These are phyloP conservation scores for Melanomma pulvis-pyrius DNA, from an alignment of 495 filamentous ascomycete species.

Conservation along the genomic window DNA sequence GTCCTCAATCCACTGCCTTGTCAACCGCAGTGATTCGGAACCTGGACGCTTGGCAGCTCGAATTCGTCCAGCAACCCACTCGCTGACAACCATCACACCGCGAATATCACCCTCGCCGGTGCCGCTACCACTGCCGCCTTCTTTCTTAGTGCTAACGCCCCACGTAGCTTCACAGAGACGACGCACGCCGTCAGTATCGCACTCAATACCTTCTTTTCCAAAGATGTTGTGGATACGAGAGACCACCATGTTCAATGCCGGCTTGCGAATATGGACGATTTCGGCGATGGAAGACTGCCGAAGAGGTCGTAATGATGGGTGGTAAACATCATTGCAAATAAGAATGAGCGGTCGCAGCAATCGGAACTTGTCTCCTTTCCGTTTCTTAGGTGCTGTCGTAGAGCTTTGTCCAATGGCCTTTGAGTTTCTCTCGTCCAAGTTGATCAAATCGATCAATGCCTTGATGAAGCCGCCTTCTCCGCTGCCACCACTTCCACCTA, in stretches of 20 bases:
- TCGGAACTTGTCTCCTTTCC: conserved; percentile 77
- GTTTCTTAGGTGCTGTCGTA: conserved; percentile 51
- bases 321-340: conserved; percentile 98
- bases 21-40: conserved; percentile 55
- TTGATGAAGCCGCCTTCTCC: conserved; percentile 91
- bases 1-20: conserved; percentile 80
- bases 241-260: conserved; percentile 84
- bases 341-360: conserved; percentile 86
- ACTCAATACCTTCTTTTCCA: conserved; percentile 78
- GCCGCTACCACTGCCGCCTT: conserved; percentile 55
- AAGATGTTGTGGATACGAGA: conserved; percentile 80
- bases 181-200: conserved; percentile 83
- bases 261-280: conserved; percentile 88
- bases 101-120: conserved; percentile 88
- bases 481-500: conserved; percentile 70
- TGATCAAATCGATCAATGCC: conserved; percentile 85
- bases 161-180: conserved; percentile 89
- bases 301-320: conserved; percentile 80
- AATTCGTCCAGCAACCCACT: conserved; percentile 89
- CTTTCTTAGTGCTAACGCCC: conserved; percentile 73
- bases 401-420: conserved; percentile 42
- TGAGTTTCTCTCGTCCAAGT: conserved; percentile 81
- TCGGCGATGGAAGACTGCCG: conserved; percentile 81
- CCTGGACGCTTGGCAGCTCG: conserved; percentile 52
- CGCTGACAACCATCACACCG: conserved; percentile 87